Conservation (phyloP, 331 rosid species). For the Stylosanthes scabra region DNA sequence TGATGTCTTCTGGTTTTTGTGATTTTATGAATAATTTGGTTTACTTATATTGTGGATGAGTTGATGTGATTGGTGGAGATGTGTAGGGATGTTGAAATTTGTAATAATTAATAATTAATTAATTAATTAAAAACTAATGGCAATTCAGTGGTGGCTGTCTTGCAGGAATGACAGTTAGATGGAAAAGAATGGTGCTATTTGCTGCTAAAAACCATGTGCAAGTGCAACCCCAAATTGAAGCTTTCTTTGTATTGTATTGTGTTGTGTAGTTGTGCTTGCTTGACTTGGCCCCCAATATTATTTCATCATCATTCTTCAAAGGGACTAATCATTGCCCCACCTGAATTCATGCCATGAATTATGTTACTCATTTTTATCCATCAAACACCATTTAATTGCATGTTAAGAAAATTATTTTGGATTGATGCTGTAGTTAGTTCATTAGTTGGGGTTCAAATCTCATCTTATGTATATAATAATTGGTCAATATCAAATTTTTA, state of each 20-base stretch:
- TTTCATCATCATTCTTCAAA: constrained; percentile 14
- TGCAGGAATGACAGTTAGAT: constrained; percentile 35
- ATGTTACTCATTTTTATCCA: constrained; percentile 9
- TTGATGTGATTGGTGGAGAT: constrained; percentile 26
- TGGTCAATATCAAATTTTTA: no score
- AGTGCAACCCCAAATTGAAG: constrained; percentile 16
- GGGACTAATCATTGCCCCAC: constrained; percentile 26
- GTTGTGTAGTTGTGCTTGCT: not conserved
- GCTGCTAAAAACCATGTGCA: constrained; percentile 25
- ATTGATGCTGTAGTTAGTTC: no score
- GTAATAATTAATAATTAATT: not conserved
- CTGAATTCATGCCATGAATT: constrained; percentile 22
- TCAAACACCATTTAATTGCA: constrained; percentile 7
- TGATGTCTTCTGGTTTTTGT: not conserved
- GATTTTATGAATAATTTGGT: not conserved
- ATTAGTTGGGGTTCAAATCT: no score
- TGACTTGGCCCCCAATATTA: constrained; percentile 25
- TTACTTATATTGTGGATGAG: constrained; percentile 28
- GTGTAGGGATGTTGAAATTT: not conserved
- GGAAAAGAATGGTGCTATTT: not conserved
- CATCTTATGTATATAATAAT: no score
- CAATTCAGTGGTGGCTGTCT: constrained; percentile 44
- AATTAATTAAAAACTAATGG: constrained; percentile 15
- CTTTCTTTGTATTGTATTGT: not conserved
- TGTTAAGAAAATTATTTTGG: not conserved